Conservation (phyloP, 495 filamentous ascomycete genomes). For the Penicillium roqueforti region DNA sequence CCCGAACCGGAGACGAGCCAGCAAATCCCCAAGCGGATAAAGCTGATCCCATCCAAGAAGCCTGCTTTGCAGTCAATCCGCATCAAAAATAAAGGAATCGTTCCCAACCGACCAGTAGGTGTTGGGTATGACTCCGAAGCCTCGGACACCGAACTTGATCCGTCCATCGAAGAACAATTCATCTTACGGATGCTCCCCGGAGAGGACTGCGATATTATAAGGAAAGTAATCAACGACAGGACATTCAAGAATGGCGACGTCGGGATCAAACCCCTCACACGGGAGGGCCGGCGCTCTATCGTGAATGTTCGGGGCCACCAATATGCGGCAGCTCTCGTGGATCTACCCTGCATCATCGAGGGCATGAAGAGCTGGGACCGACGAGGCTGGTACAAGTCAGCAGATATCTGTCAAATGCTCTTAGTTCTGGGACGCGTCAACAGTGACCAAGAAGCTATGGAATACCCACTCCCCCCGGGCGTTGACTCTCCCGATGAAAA, state of each 20-base stretch:
- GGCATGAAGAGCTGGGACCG: conserved; percentile 96
- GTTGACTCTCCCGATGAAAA: conserved; percentile 56
- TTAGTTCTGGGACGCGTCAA: conserved; percentile 68
- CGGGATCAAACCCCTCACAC: conserved; percentile 70
- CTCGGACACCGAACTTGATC: conserved; percentile 82
- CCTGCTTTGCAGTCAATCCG: conserved; percentile 45
- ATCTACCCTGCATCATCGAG: conserved; percentile 88
- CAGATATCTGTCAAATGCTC: conserved; percentile 94
- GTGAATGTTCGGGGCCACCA: conserved; percentile 62
- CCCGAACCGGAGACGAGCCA: conserved; percentile 25
- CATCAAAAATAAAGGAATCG: conserved; percentile 57
- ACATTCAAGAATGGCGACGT: conserved; percentile 72
- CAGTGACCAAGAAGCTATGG: conserved; percentile 69
- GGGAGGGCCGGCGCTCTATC: conserved; percentile 68
- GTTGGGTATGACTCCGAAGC: conserved; percentile 98
- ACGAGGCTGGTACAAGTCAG: conserved; percentile 85
- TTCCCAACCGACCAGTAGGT: conserved; percentile 60
- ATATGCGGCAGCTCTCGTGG: conserved; percentile 80
- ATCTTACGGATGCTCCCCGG: conserved; percentile 85
- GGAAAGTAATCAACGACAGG: conserved; percentile 63
- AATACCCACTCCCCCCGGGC: conserved; percentile 58
- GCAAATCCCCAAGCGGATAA: conserved; percentile 41
- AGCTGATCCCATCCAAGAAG: conserved; percentile 43
- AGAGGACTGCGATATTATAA: conserved; percentile 76
- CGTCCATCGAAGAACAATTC: conserved; percentile 80